These are phyloP conservation scores for Pestalotiopsis sp. DNA, from an alignment of 2,329 filamentous ascomycete genomes.

Conservation along the genomic window DNA sequence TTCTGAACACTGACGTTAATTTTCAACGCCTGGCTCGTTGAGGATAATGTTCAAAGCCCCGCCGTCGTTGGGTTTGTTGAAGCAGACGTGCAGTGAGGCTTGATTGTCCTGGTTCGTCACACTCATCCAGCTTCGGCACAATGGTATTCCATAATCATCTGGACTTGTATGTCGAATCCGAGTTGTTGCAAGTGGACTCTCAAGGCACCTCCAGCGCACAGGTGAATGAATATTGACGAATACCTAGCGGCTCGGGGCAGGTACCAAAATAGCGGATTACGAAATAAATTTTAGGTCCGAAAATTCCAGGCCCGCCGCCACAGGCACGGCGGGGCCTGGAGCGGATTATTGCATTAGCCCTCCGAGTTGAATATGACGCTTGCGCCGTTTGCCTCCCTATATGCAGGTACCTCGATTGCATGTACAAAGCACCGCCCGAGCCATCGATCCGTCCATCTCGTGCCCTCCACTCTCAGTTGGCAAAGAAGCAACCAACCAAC, in stretches of 20 bases:
- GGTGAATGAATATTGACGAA: background rate
- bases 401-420: background rate
- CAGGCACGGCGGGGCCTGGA: background rate
- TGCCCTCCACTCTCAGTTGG: too few species aligned
- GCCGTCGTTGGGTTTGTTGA: background rate
- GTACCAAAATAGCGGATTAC: background rate
- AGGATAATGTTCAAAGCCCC: background rate
- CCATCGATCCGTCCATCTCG: background rate
- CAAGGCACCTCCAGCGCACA: background rate
- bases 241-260: background rate
- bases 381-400: background rate
- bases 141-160: background rate
- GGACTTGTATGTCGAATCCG: background rate
- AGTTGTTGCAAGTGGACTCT: background rate
- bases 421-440: background rate
- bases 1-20: background rate
- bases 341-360: background rate
- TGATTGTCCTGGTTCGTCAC: background rate
- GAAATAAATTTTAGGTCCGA: background rate
- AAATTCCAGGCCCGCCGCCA: background rate
- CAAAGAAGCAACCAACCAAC: too few species aligned
- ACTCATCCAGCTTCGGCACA: background rate
- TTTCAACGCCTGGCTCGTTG: background rate
- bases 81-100: background rate
- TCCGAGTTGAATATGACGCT: background rate